Percentiles rank a stretch among this genome's conserved stretches.
These are phyloP conservation scores for Neurospora africana DNA, from an alignment of 495 filamentous ascomycete genomes.

Conservation along the genomic window DNA sequence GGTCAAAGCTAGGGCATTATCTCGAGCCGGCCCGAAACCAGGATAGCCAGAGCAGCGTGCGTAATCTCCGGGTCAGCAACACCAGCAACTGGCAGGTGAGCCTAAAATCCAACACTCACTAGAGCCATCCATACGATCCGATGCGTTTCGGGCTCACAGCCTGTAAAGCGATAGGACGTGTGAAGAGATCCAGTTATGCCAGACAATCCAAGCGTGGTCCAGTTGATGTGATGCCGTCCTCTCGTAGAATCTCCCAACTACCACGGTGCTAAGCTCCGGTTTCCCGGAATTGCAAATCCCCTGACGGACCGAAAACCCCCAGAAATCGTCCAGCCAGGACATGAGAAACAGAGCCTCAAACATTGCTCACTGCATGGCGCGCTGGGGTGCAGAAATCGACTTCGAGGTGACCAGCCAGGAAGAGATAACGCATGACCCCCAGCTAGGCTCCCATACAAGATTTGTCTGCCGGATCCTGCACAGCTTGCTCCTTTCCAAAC, in stretches of 20 bases:
- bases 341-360: constrained; percentile 1
- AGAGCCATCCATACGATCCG: constrained; percentile 11
- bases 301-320: neutral
- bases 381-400: constrained; percentile 10
- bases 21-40: constrained; percentile 8
- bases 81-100: constrained; percentile 21
- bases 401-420: constrained; percentile 23
- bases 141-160: constrained; percentile 1
- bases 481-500: constrained; percentile 8
- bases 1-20: neutral
- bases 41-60: constrained; percentile 30
- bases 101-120: constrained; percentile 8
- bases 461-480: constrained; percentile 13
- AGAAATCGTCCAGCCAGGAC: constrained; percentile 4
- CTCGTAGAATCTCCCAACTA: neutral
- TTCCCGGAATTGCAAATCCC: neutral
- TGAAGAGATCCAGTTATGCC: constrained; percentile 5
- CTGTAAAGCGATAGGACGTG: constrained; percentile 5
- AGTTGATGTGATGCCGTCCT: neutral
- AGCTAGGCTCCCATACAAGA: constrained; percentile 5
- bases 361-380: constrained; percentile 27
- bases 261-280: neutral
- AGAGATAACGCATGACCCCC: constrained; percentile 10
- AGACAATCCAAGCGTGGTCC: neutral
- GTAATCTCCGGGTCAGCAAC: constrained; percentile 5